Evolutionary conservation across 2,329 filamentous ascomycete genomes (phyloP).

Genomic region (Eutypella sp.): DNA sequence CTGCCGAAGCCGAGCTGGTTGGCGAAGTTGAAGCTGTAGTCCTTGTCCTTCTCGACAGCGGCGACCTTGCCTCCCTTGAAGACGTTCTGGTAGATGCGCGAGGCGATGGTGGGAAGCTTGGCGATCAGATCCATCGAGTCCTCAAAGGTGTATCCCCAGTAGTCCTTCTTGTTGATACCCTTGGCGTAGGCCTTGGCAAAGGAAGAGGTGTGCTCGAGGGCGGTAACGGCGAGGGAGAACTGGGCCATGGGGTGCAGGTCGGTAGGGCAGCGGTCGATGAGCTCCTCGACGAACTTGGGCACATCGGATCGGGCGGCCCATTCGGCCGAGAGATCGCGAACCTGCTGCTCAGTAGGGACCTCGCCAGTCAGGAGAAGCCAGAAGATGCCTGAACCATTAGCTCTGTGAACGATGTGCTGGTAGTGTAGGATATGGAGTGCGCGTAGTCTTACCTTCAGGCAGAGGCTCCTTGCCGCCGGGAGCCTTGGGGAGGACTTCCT

Average conservation of each 20-base stretch:
- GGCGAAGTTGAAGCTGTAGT: conserved; percentile 98
- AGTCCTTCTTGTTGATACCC: conserved; percentile 99
- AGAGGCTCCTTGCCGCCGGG: conserved; percentile 95
- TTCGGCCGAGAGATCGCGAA: conserved; percentile 94
- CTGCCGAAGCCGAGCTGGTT: conserved; percentile 97
- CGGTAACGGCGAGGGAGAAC: conserved; percentile 95
- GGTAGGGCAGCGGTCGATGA: conserved; percentile 98
- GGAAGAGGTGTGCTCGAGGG: conserved; percentile 95
- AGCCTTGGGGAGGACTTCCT: conserved; percentile 94
- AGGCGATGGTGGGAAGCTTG: conserved; percentile 96
- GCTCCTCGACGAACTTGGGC: conserved; percentile 97
- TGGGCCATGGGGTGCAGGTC: conserved; percentile 99
- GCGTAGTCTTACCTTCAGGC: conserved; percentile 67
- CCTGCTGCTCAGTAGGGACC: conserved; percentile 96
- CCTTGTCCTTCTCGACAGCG: conserved; percentile 95
- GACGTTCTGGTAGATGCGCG: conserved; percentile 99
- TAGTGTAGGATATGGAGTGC: neutral
- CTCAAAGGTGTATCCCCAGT: conserved; percentile 99
- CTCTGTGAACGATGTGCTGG: neutral
- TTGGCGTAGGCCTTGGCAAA: conserved; percentile 99
- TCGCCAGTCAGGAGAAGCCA: conserved; percentile 98
- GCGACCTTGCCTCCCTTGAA: conserved; percentile 99
- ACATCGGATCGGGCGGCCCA: conserved; percentile 97
- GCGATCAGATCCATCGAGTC: conserved; percentile 99
- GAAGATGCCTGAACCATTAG: conserved; percentile 65